phyloP scores from a whole-genome alignment of 2,329 filamentous ascomycete species.

The Hypoxylon sp. region DNA sequence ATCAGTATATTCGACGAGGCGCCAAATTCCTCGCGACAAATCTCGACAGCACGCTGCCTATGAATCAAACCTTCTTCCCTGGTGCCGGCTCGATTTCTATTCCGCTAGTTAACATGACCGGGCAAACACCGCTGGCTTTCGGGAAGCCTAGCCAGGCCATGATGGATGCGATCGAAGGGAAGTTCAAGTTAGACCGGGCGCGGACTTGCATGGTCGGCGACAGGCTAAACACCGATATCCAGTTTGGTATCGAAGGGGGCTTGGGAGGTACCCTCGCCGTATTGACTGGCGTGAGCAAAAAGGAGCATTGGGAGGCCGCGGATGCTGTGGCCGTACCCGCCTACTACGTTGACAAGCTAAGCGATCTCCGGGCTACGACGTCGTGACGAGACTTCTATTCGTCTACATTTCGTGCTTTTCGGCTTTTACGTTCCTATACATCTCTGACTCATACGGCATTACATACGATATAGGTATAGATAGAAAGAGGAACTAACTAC shows the following conservation, averaged over 20 bases:
- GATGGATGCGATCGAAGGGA: slow-evolving; percentile 99
- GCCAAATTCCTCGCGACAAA: slow-evolving; percentile 95
- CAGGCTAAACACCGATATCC: slow-evolving; percentile 93
- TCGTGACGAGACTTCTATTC: slow-evolving; percentile 33
- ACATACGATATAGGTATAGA: slow-evolving; percentile 24
- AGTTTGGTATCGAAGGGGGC: slow-evolving; percentile 91
- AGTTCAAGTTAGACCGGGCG: slow-evolving; percentile 87
- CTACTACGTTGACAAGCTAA: slow-evolving; percentile 87
- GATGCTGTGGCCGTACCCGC: slow-evolving; percentile 79
- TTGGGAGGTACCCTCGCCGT: slow-evolving; percentile 93
- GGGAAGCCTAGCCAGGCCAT: slow-evolving; percentile 98
- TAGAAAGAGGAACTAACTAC: slow-evolving; percentile 18
- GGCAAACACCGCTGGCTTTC: slow-evolving; percentile 79
- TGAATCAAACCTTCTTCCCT: slow-evolving; percentile 86
- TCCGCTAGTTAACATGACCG: slow-evolving; percentile 80
- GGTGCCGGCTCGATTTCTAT: slow-evolving; percentile 88
- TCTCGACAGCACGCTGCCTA: slow-evolving; percentile 89
- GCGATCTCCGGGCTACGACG: slow-evolving; percentile 73
- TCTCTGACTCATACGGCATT: slow-evolving; percentile 1
- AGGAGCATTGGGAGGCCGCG: slow-evolving; percentile 83
- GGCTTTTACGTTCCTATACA: neutral
- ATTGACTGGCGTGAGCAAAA: slow-evolving; percentile 88
- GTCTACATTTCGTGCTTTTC: slow-evolving; percentile 15
- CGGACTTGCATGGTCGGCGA: slow-evolving; percentile 97
- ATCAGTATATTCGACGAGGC: slow-evolving; percentile 86